Percentiles rank a stretch among this genome's conserved stretches.
These are phyloP conservation scores for Fusarium succisae DNA, from an alignment of 2,329 filamentous ascomycete genomes.

Conservation along the genomic window DNA sequence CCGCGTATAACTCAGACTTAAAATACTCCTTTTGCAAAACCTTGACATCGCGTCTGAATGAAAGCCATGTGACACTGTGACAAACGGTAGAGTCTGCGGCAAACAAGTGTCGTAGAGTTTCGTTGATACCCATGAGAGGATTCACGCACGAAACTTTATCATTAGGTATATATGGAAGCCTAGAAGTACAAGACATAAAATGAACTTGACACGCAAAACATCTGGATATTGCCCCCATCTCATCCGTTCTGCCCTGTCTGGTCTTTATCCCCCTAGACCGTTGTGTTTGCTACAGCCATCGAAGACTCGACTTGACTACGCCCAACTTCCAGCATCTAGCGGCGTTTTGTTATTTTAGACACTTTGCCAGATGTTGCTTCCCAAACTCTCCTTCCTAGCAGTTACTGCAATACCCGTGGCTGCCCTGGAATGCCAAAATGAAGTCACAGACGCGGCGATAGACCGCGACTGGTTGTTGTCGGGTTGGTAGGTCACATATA, in stretches of 20 bases:
- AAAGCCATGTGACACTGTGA: not conserved
- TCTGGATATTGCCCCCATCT: accelerated
- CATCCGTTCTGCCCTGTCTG: not conserved
- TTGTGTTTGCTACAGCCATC: not conserved
- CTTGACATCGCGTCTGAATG: not conserved
- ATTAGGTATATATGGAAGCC: not conserved
- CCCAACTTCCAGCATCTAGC: not conserved
- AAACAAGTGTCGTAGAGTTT: constrained; percentile 10
- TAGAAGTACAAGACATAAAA: not conserved
- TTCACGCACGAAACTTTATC: not conserved
- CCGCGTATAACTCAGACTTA: not conserved
- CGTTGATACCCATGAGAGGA: not conserved
- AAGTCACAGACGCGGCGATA: not conserved
- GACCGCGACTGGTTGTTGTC: not conserved
- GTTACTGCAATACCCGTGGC: not conserved
- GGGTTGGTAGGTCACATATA: not conserved
- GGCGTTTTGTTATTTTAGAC: not conserved
- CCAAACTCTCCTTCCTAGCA: not conserved
- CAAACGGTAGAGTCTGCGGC: not conserved
- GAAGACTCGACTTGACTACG: not conserved
- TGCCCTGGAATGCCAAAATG: not conserved
- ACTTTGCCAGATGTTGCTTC: not conserved
- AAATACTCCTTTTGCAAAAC: not conserved
- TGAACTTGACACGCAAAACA: not conserved
- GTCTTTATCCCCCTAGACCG: not conserved